These are phyloP conservation scores for Sphenostylis stenocarpa DNA, from an alignment of 306 rosid genomes.

Conservation along the genomic window DNA sequence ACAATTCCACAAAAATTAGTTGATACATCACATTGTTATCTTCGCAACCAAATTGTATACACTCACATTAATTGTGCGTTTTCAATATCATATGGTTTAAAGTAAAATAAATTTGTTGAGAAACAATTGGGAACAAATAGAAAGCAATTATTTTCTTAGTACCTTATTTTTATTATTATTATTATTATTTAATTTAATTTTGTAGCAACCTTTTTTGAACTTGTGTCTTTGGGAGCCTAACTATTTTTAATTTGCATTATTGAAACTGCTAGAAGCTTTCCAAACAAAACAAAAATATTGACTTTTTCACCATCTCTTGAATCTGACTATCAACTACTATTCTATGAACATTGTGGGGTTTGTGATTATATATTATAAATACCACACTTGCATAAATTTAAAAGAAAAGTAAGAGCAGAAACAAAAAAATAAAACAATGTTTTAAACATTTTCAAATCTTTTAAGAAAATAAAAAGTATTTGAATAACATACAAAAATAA, in stretches of 20 bases:
- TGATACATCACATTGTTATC: background rate
- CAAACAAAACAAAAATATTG: background rate
- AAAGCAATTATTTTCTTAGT: too few species aligned
- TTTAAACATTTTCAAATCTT: too few species aligned
- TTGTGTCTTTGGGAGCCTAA: background rate
- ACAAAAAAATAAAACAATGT: too few species aligned
- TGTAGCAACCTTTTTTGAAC: background rate
- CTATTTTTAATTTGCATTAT: background rate
- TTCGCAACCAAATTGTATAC: background rate
- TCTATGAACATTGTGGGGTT: too few species aligned
- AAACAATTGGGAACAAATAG: too few species aligned
- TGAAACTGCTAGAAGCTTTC: background rate
- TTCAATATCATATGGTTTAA: background rate
- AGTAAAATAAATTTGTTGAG: too few species aligned
- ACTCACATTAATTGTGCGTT: background rate
- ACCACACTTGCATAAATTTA: background rate
- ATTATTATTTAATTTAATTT: background rate
- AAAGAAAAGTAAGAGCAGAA: too few species aligned
- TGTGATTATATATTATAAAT: background rate
- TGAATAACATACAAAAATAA: too few species aligned
- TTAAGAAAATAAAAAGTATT: too few species aligned
- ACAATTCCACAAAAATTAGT: background rate
- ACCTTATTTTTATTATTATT: too few species aligned
- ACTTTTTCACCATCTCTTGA: background rate
- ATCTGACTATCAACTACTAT: background rate